Evolutionary conservation across 1,284 basidiomycete genomes (phyloP), one percentile per base, ranked within the genome.

Genomic region (Ceratorhiza oryzae-sativae): DNA sequence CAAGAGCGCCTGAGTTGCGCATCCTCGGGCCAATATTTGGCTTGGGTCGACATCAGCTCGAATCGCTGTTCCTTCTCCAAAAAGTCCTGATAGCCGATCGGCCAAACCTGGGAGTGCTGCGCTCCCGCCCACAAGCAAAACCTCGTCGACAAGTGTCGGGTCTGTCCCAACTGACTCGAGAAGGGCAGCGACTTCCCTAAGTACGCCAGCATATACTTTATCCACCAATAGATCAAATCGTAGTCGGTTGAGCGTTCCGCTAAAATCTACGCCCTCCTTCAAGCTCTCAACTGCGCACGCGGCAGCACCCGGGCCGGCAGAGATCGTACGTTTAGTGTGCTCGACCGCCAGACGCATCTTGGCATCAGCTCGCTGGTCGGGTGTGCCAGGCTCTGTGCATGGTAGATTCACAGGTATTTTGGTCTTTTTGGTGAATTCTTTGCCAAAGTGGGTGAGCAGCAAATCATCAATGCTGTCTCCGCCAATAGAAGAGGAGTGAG

Each of bases 371-470:
- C 97, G 92, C 78, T 89, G 87, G 81, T 96, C 92, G 59, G 83
- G 81, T 4, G 82, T 80, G 20, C 87, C 81, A 42, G 90, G 89
- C 4, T 45, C 45, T 23, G 61, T 63, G 46, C 61, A 63, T 46
- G 86, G 75, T 86, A 89, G 74, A 15, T 86, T 82, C 46, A 98
- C 84, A 0, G 90, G 83, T 27, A 88, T 86, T 82, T 96, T 96
- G 46, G 91, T 95, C 85, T 98, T 99, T 82, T 98, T 98, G 70
- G 93, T 93, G 81, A 99, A 99, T 78, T 99, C 97, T 80, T 96
- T 92, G 70, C 94, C 90, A 81, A 99, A 98, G 85, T 93, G 93
- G 73, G 91, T 89, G 83, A 98, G 88, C 51, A 98, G 86, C 76
- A 90, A 88, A 71, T 88, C 86, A 81, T 96, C 95, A 77, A 95